These are phyloP conservation scores for Beauveria sp. DNA, from an alignment of 2,329 filamentous ascomycete genomes.

Conservation along the genomic window DNA sequence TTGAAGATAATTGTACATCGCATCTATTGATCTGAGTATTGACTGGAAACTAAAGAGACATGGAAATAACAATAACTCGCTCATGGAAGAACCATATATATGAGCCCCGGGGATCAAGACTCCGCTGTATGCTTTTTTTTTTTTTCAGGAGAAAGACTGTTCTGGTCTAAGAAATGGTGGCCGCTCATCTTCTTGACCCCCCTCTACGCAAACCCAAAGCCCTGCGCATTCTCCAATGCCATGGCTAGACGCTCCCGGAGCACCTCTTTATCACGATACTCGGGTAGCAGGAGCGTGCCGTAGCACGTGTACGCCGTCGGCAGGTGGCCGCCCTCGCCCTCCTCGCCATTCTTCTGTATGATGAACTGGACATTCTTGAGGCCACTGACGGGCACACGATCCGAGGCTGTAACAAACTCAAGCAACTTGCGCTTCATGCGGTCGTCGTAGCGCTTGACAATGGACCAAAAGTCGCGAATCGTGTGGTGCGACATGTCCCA, in stretches of 20 bases:
- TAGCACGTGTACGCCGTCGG: conserved; percentile 93
- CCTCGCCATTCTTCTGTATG: conserved; percentile 68
- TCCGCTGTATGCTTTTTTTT: neutral
- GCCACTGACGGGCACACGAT: conserved; percentile 82
- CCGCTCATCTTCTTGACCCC: neutral
- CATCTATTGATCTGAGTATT: conserved; percentile 2
- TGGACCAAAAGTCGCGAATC: conserved; percentile 75
- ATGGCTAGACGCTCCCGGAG: conserved; percentile 69
- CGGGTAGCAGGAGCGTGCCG: conserved; percentile 75
- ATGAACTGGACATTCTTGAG: conserved; percentile 76
- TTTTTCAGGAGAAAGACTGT: too few relatives aligned
- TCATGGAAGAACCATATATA: neutral
- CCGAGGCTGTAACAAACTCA: conserved; percentile 91
- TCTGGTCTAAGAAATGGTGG: too few relatives aligned
- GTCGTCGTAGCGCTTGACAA: conserved; percentile 61
- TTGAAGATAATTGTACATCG: neutral
- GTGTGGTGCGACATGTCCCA: conserved; percentile 64
- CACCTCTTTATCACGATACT: conserved; percentile 65
- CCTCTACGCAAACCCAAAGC: conserved; percentile 71
- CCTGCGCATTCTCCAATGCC: conserved; percentile 80
- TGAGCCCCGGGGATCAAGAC: neutral
- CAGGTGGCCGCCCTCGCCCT: conserved; percentile 47
- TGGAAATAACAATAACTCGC: neutral
- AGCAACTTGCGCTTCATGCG: conserved; percentile 68
- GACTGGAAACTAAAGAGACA: neutral